These are phyloP conservation scores for Rhizophagus clarus DNA, from an alignment of 192 early-diverging fungal species.

Conservation along the genomic window DNA sequence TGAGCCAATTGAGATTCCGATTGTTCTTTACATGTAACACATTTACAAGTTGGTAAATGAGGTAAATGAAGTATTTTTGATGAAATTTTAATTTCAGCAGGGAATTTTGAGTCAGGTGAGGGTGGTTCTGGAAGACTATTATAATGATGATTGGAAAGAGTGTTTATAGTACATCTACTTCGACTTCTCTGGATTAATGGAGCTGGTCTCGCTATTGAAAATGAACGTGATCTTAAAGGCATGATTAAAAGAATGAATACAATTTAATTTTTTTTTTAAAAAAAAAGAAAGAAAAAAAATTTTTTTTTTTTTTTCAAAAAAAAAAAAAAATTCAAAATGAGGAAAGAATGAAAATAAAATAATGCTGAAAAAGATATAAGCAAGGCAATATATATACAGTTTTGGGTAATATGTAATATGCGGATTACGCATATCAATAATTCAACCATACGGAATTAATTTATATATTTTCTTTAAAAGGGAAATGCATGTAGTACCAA, in stretches of 20 bases:
- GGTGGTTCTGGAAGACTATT: background rate
- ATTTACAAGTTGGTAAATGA: background rate
- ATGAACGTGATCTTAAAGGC: background rate
- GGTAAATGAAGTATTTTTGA: background rate
- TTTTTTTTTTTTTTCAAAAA: conserved; percentile 50
- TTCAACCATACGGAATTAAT: no score
- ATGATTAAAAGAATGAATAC: background rate
- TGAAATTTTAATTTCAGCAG: background rate
- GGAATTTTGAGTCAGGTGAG: background rate
- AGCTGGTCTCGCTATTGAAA: background rate
- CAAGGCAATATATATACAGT: no score
- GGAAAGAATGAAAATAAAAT: no score
- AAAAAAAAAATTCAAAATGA: conserved; percentile 21
- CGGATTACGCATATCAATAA: no score
- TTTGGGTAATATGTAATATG: no score
- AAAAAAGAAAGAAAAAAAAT: background rate
- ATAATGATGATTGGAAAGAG: background rate
- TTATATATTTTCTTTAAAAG: no score
- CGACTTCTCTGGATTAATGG: background rate
- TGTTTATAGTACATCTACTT: background rate
- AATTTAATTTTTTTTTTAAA: no score
- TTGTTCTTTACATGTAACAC: background rate
- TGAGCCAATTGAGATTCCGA: background rate
- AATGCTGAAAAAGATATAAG: no score
- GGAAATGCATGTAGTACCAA: no score